These are phyloP conservation scores for Diplocarpon mali DNA, from an alignment of 2,329 filamentous ascomycete species.

Conservation along the genomic window DNA sequence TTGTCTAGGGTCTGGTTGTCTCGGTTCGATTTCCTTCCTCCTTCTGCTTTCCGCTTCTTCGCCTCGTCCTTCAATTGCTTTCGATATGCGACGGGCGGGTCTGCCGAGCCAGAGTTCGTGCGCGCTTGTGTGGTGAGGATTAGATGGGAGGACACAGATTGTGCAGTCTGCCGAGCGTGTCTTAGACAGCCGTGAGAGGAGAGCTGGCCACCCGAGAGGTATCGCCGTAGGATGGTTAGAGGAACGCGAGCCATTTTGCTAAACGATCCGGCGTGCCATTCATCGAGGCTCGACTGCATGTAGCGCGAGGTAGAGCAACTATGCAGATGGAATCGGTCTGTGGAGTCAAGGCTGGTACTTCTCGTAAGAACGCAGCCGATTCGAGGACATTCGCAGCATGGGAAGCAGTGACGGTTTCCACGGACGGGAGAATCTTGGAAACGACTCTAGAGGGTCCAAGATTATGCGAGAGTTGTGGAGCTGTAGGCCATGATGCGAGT, in stretches of 20 bases:
- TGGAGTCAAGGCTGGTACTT: no score
- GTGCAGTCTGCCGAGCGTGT: constrained; percentile 4
- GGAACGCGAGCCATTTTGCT: constrained; percentile 21
- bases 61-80: constrained; percentile 64
- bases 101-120: constrained; percentile 5
- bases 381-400: no score
- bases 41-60: constrained; percentile 35
- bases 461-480: no score
- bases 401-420: no score
- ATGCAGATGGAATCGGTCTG: no score
- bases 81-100: constrained; percentile 40
- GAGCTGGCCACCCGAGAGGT: constrained; percentile 24
- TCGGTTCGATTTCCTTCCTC: constrained; percentile 24
- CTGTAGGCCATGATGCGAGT: no score
- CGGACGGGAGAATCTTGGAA: no score
- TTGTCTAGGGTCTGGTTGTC: constrained; percentile 34
- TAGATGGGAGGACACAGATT: constrained; percentile 10
- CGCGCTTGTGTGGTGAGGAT: constrained; percentile 11
- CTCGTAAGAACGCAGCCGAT: no score
- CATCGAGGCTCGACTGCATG: no score
- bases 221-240: constrained; percentile 21
- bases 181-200: constrained; percentile 18
- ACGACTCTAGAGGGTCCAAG: no score
- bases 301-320: no score
- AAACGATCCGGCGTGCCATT: neutral